Evolutionary conservation across 495 filamentous ascomycete genomes (phyloP), one percentile per base, ranked within the genome.

Genomic region (Lasiosphaeria hispida): DNA sequence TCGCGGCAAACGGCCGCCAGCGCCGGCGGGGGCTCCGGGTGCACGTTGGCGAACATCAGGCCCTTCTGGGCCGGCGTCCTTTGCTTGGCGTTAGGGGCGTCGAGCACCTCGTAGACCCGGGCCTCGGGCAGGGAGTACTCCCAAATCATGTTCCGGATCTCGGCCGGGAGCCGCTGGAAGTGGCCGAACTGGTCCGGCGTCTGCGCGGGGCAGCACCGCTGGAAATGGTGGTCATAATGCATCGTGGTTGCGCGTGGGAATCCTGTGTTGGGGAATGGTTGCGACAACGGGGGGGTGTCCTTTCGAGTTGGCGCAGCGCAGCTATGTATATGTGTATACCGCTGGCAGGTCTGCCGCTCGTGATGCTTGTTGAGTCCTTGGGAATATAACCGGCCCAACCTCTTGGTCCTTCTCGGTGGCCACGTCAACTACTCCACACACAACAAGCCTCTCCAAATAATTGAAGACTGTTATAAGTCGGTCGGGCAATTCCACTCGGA

Each of bases 31-130:
- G 76, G 74, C 52, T 78, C 75, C 19, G 72, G 72, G 41, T 77
- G 75, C 19, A 77, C 61, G 54, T 79, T 77, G 51, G 76, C 76
- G 56, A 79, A 79, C 74, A 77, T 77, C 17, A 79, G 54, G 39
- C 73, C 74, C 43, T 72, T 60, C 11, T 71, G 70, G 5, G 76
- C 69, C 8, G 70, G 69, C 9, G 71, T 71, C 47, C 72, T 73
- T 50, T 65, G 70, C 48, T 68, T 64, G 10, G 76, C 70, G 49
- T 70, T 70, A 33, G 76, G 76, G 3, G 75, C 73, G 57, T 79
- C 76, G 35, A 79, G 63, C 6, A 79, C 74, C 55, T 79, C 76
- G 63, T 75, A 79, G 9, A 77, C 75, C 47, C 76, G 75, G 13
- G 74, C 40, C 36, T 78, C 74, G 10, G 76, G 76, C 35, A 79